Evolutionary conservation across 2,329 filamentous ascomycete genomes (phyloP).

Genomic region (Niveomyces coronatus): DNA sequence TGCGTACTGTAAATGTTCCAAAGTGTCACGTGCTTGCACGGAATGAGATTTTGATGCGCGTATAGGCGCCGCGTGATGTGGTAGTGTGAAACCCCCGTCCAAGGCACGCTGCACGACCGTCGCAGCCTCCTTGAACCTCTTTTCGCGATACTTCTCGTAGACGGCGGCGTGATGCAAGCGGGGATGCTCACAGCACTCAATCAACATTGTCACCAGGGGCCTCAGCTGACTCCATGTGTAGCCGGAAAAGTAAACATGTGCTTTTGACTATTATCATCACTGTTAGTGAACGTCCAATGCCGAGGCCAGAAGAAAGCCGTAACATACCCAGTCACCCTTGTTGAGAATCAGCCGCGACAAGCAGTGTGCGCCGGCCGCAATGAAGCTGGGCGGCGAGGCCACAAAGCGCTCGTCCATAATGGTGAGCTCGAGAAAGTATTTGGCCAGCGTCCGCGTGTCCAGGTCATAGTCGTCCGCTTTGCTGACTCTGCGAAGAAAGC

Average conservation of each 20-base stretch:
- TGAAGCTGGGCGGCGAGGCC: conserved; percentile 77
- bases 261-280: conserved; percentile 47
- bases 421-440: conserved; percentile 94
- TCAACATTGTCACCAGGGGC: conserved; percentile 63
- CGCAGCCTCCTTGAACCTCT: conserved; percentile 77
- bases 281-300: conserved; percentile 32
- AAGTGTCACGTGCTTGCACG: conserved; percentile 14
- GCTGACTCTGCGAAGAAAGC: conserved; percentile 91
- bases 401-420: conserved; percentile 98
- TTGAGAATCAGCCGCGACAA: conserved; percentile 77
- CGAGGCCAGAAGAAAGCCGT: neutral
- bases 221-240: conserved; percentile 83
- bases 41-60: conserved; percentile 15
- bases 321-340: conserved; percentile 86
- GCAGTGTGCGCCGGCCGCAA: conserved; percentile 87
- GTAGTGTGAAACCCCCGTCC: conserved; percentile 44
- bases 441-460: conserved; percentile 88
- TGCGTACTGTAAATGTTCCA: conserved; percentile 17
- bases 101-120: conserved; percentile 70
- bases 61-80: conserved; percentile 32
- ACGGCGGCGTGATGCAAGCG: conserved; percentile 75
- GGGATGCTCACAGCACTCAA: conserved; percentile 80
- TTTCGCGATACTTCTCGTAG: conserved; percentile 85
- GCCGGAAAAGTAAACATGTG: conserved; percentile 85
- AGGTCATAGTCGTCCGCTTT: conserved; percentile 97